These are phyloP conservation scores for Colletotrichum abscissum DNA, from an alignment of 2,329 filamentous ascomycete species.

Conservation along the genomic window DNA sequence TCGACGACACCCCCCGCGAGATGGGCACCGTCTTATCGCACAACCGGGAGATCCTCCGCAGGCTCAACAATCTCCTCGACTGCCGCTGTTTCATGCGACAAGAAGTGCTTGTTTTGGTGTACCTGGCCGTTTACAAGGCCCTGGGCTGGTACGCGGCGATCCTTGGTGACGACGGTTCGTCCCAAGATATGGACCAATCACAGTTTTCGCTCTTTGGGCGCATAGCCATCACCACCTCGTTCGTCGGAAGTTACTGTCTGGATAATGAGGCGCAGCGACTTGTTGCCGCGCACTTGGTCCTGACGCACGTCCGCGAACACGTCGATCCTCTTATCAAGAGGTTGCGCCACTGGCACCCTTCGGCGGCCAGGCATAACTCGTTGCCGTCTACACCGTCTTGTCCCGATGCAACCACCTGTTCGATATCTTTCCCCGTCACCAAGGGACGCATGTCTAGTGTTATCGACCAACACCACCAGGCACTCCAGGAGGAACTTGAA, in stretches of 20 bases:
- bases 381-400: background rate
- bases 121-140: conserved; percentile 4
- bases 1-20: background rate
- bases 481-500: conserved; percentile 7
- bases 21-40: conserved; percentile 1
- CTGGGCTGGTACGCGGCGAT: conserved; percentile 14
- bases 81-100: conserved; percentile 12
- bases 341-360: conserved; percentile 9
- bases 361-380: background rate
- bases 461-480: conserved; percentile 16
- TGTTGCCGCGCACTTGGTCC: conserved; percentile 7
- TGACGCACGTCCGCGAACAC: conserved; percentile 15
- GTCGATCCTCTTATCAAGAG: conserved; percentile 21
- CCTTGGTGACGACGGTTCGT: background rate
- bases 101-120: conserved; percentile 8
- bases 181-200: background rate
- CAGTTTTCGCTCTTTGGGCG: background rate
- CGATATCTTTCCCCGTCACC: background rate
- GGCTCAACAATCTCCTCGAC: background rate
- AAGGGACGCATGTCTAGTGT: conserved; percentile 1
- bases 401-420: background rate
- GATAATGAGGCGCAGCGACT: conserved; percentile 15
- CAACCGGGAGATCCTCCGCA: background rate
- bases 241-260: conserved; percentile 5
- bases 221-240: background rate